These are phyloP conservation scores for Linnemannia elongata DNA, from an alignment of 192 early-diverging fungal genomes.

Conservation along the genomic window DNA sequence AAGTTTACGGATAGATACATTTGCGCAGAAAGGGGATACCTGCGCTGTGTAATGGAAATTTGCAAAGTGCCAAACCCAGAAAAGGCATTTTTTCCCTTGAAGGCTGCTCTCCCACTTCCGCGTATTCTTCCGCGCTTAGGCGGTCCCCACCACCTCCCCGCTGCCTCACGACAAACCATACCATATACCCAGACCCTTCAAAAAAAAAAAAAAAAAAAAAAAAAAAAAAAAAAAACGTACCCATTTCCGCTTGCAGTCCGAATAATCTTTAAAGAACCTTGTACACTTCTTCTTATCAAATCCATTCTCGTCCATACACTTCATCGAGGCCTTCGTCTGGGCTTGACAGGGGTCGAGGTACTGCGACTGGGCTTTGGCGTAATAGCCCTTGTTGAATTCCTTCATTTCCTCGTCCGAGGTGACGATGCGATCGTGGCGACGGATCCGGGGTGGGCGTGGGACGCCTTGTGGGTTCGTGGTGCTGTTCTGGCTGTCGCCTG, in stretches of 20 bases:
- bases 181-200: too few species aligned
- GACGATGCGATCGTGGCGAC: slow-evolving; percentile 41
- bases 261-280: slow-evolving; percentile 64
- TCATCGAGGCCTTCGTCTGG: slow-evolving; percentile 65
- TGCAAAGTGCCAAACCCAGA: not conserved
- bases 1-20: not conserved
- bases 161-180: too few species aligned
- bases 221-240: slow-evolving; percentile 39
- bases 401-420: slow-evolving; percentile 54
- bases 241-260: slow-evolving; percentile 73
- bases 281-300: slow-evolving; percentile 65
- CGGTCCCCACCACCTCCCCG: too few species aligned
- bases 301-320: slow-evolving; percentile 67
- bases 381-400: slow-evolving; percentile 59
- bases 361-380: slow-evolving; percentile 63
- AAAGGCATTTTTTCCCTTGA: not conserved
- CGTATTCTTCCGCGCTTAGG: not conserved
- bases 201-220: not conserved
- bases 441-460: slow-evolving; percentile 19
- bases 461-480: not conserved
- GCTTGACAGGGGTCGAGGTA: slow-evolving; percentile 67
- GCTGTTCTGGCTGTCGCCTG: not conserved
- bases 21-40: not conserved
- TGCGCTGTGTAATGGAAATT: not conserved
- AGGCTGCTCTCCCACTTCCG: not conserved